phyloP scores from a whole-genome alignment of 2,329 filamentous ascomycete genomes.

The Hymenoscyphus occultus region DNA sequence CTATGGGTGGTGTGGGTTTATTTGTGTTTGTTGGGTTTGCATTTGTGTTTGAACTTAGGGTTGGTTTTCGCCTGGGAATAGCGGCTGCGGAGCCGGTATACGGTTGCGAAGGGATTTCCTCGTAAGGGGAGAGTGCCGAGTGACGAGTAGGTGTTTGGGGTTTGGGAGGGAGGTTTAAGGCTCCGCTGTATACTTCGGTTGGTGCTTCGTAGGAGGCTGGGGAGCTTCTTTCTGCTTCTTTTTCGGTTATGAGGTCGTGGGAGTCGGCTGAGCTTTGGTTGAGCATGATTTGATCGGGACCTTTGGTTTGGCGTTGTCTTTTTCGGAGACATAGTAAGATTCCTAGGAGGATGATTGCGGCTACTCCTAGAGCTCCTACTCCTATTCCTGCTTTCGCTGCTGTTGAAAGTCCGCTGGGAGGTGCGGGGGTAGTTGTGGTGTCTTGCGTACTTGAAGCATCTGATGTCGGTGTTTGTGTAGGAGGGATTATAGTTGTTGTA shows the following conservation, averaged over 20 bases:
- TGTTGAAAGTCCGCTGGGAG: constrained; percentile 15
- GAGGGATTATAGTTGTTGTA: neutral
- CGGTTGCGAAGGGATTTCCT: constrained; percentile 18
- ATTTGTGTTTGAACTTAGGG: constrained; percentile 2
- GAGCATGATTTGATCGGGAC: constrained; percentile 24
- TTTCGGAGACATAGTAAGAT: constrained; percentile 26
- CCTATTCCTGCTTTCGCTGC: constrained; percentile 29
- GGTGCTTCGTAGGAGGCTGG: constrained; percentile 7
- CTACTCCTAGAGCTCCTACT: constrained; percentile 22
- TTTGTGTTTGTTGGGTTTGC: neutral
- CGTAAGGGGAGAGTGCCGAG: constrained; percentile 18
- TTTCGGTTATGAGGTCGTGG: constrained; percentile 22
- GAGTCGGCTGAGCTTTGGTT: constrained; percentile 23
- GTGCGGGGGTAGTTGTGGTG: neutral
- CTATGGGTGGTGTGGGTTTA: neutral
- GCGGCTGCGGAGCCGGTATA: constrained; percentile 19
- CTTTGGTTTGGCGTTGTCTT: constrained; percentile 17
- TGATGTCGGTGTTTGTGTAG: neutral
- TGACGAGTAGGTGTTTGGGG: constrained; percentile 18
- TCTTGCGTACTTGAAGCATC: neutral
- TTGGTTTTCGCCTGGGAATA: constrained; percentile 24
- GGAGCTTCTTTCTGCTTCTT: constrained; percentile 18
- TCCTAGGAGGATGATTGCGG: constrained; percentile 20
- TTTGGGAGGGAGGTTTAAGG: constrained; percentile 6
- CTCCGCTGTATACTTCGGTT: neutral